A percentile compares a stretch with the other conserved stretches of the same genome.
These are phyloP conservation scores for Cucurbita moschata DNA, from an alignment of 306 rosid genomes.

Conservation along the genomic window DNA sequence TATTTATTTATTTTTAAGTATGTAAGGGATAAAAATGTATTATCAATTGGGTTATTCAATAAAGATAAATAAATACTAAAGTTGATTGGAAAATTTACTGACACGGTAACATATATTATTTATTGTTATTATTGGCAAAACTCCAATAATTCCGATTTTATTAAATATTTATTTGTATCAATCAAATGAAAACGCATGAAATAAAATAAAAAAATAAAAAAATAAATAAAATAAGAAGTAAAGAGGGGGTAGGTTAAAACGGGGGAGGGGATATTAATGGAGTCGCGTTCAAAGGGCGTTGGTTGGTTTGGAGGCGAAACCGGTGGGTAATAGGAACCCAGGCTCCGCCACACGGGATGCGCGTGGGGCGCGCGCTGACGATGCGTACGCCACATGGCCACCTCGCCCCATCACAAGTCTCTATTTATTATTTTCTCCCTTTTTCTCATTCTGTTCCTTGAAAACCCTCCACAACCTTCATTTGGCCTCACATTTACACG, in stretches of 20 bases:
- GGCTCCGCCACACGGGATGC: not conserved
- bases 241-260: not conserved
- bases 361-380: constrained; percentile 1
- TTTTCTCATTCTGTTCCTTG: too few species aligned
- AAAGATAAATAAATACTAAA: too few species aligned
- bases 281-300: not conserved
- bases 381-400: constrained; percentile 2
- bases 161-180: too few species aligned
- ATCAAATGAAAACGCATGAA: too few species aligned
- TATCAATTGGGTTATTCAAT: not conserved
- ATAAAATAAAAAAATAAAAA: too few species aligned
- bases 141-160: too few species aligned
- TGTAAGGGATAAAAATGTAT: not conserved
- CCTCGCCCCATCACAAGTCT: not conserved
- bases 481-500: not conserved
- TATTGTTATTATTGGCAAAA: too few species aligned
- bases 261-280: constrained; percentile 18
- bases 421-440: not conserved
- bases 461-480: not conserved
- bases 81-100: too few species aligned
- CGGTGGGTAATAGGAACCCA: not conserved
- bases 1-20: not conserved
- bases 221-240: too few species aligned
- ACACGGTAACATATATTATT: too few species aligned
- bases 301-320: not conserved